Evolutionary conservation across 2,329 filamentous ascomycete genomes (phyloP), one percentile per base, ranked within the genome.

Genomic region (Immersiporthe knoxdaviesiana): DNA sequence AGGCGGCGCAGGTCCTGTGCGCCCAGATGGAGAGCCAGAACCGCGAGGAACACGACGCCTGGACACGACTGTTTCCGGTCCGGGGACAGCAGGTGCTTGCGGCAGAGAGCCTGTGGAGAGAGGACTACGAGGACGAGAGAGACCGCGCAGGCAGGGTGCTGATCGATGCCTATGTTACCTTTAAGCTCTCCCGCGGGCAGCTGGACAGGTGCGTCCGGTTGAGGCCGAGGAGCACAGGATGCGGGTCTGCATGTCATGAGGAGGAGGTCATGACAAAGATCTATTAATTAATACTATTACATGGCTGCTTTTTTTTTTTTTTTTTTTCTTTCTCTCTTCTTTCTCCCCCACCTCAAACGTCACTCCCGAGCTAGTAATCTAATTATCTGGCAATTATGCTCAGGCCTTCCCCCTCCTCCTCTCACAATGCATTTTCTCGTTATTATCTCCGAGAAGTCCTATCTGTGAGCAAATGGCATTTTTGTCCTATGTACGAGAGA

Each of bases 141-240:
- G 70, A 70, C 21, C 50, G 59, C 8, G 44, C 61, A 3, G 68
- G 68, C 30, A 71, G 62, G 47, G 50, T 50, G 5, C 68, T 71
- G 3, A 68, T 70, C 16, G 70, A 70, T 27, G 65, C 70, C 14
- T 52, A 69, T 21, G 64, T 69, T 39, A 44, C 67, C 27, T 71
- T 67, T 37, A 65, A 56, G 54, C 27, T 71, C 3, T 71, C 69
- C 8, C 50, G 56, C 14, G 64, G 21, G 5, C 67, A 69, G 54
- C 16, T 71, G 27, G 60, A 44, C 6, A 54, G 65, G 35, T 71
- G 69, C 47, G 16, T 69, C 24, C 60, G 24, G 1, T n/a, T 71
- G 0, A 21, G 12, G 54, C 69, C 69, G 7, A 61, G 69, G 37
- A 18, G 8, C 32, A 18, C 24, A 5, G 39, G 39, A 3, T 35